Percentiles rank a stretch among this genome's conserved stretches.
phyloP scores from a whole-genome alignment of 805 yeast species.

The Hanseniaspora occidentalis region DNA sequence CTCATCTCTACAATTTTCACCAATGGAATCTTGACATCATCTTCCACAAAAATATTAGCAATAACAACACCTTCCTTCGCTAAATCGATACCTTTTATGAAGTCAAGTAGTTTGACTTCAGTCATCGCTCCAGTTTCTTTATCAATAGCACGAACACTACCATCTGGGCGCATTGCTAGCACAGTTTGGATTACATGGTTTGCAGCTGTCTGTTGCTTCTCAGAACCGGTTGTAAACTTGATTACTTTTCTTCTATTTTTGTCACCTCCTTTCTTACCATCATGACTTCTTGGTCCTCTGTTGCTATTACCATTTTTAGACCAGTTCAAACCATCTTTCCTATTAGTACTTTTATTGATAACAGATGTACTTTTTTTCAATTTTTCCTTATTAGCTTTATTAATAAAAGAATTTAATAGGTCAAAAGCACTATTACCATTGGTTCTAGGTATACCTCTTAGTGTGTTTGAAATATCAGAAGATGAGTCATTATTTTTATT shows the following conservation, averaged over 20 bases:
- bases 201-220: slow-evolving; percentile 20
- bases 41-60: slow-evolving; percentile 14
- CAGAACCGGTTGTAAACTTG: slow-evolving; percentile 21
- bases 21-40: slow-evolving; percentile 14
- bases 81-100: slow-evolving; percentile 18
- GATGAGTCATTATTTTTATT: too few species aligned
- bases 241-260: slow-evolving; percentile 8
- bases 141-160: slow-evolving; percentile 15
- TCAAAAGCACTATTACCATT: too few species aligned
- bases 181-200: slow-evolving; percentile 12
- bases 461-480: too few species aligned
- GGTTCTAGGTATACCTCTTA: too few species aligned
- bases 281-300: neutral
- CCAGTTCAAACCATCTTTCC: too few species aligned
- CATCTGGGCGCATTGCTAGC: slow-evolving; percentile 15
- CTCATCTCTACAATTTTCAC: slow-evolving; percentile 17
- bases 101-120: slow-evolving; percentile 13
- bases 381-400: too few species aligned
- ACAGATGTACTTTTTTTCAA: neutral
- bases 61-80: slow-evolving; percentile 14
- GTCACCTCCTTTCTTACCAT: neutral
- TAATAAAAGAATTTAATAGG: too few species aligned
- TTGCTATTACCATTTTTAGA: neutral
- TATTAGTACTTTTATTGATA: neutral
- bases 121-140: slow-evolving; percentile 13